Evolutionary conservation across 139 green algal genomes (phyloP).

Genomic region (Auxenochlorella pyrenoidosa): DNA sequence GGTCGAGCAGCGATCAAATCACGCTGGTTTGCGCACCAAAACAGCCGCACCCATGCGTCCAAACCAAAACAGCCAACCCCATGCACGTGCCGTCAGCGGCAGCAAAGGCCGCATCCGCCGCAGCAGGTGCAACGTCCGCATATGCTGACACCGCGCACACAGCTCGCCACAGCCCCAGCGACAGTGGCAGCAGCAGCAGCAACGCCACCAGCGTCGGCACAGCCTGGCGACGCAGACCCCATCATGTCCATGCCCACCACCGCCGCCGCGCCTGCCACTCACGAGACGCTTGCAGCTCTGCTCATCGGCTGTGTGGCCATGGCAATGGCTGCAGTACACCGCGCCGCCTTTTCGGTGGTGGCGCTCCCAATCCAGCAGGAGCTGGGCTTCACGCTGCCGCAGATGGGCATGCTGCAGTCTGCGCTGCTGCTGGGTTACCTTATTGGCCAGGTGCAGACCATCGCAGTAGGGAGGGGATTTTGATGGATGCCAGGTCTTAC

Average conservation of each 20-base stretch:
- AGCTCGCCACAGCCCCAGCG: no score
- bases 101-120: background rate
- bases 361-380: slow-evolving; percentile 36
- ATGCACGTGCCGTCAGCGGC: background rate
- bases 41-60: no score
- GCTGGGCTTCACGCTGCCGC: slow-evolving; percentile 42
- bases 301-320: slow-evolving; percentile 34
- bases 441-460: slow-evolving; percentile 61
- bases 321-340: slow-evolving; percentile 42
- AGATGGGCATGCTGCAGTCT: slow-evolving; percentile 65
- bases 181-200: background rate
- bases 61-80: no score
- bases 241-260: no score
- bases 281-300: background rate
- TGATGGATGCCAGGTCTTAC: background rate
- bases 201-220: background rate
- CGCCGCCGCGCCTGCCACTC: no score
- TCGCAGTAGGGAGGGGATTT: background rate
- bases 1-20: no score
- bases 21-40: no score
- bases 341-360: slow-evolving; percentile 52
- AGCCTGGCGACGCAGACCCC: no score
- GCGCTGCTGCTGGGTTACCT: slow-evolving; percentile 74
- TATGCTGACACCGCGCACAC: no score
- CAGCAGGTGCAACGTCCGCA: background rate